Base-by-base conservation (phyloP, 768 basidiomycete species). In the Lentinula sp. region DNA sequence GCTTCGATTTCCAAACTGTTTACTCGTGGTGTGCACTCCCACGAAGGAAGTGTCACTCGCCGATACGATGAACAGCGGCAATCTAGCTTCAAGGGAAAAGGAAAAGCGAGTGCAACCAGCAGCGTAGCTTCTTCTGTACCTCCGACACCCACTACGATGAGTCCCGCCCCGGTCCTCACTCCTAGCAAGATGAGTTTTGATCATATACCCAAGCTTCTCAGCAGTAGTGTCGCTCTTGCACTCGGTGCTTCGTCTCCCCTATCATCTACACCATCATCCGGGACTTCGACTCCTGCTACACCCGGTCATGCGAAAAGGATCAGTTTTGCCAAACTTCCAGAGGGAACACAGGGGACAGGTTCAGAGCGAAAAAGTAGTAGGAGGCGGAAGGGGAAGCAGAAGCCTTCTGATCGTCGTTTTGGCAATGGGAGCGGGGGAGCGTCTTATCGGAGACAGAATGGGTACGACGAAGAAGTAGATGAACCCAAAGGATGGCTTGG, bases 1-100 rank as follows among this genome's bases (percentile, higher is more conserved):
- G 91, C 90, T 1, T 88, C 86, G 32, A 78, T 93, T 52, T 90
- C 89, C 23, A 79, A 87, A n/a, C 79, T 92, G 13, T 88, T 87
- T 65, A 89, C 88, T 0, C 87, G 85, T 63, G 78, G 71, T 8
- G 74, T 75, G 9, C 81, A 82, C 66, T 34, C 35, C 15, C 50
- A n/a, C 42, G 40, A 56, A 56, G 55, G 55, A 15, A 56, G 55
- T 32, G 55, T 56, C 21, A 56, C 55, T 48, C 18, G 43, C 58
- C 56, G 57, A 48, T 57, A 40, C 61, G 62, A 8, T 60, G 66
- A 64, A 58, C 71, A 35, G 75, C 69, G 45, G 78, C 80, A 64
- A 79, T 85, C 2, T 80, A 84, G 15, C 87, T 87, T 60, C 31
- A 60, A 60, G 39, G 59, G 49, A 13, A 60, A 52, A 16, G 48